phyloP scores from a whole-genome alignment of 163 green algal species.

The Scenedesmus sp. region DNA sequence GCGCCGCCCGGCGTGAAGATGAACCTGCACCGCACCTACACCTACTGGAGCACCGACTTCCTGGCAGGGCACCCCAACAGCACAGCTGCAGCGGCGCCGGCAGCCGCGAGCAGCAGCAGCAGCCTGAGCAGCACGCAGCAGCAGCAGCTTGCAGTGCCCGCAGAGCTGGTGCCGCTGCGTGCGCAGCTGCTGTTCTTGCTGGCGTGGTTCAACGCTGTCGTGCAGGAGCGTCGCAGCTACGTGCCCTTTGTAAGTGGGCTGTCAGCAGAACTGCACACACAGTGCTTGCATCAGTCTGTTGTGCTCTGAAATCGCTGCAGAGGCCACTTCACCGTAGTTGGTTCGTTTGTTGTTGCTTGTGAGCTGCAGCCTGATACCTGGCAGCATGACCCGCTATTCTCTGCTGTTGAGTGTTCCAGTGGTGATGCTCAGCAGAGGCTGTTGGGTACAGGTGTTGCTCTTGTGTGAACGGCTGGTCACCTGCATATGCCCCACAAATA shows the following conservation, averaged over 20 bases:
- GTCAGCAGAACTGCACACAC: not conserved
- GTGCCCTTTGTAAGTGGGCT: conserved; percentile 66
- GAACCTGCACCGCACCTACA: conserved; percentile 87
- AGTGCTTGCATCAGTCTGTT: not conserved
- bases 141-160: conserved; percentile 24
- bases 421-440: no score
- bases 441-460: no score
- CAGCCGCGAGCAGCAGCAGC: not conserved
- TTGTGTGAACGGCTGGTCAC: no score
- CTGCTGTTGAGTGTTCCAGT: no score
- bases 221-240: conserved; percentile 85
- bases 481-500: no score
- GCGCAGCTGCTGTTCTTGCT: conserved; percentile 89
- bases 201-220: conserved; percentile 89
- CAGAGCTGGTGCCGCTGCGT: conserved; percentile 59
- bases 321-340: no score
- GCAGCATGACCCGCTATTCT: no score
- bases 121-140: not conserved
- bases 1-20: conserved; percentile 87
- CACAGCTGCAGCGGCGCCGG: not conserved
- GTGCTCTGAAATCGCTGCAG: no score
- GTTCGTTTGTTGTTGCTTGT: no score
- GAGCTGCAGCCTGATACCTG: no score
- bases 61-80: conserved; percentile 51
- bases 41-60: conserved; percentile 73